phyloP scores from a whole-genome alignment of 495 filamentous ascomycete species.

The Lophiotrema nucula region DNA sequence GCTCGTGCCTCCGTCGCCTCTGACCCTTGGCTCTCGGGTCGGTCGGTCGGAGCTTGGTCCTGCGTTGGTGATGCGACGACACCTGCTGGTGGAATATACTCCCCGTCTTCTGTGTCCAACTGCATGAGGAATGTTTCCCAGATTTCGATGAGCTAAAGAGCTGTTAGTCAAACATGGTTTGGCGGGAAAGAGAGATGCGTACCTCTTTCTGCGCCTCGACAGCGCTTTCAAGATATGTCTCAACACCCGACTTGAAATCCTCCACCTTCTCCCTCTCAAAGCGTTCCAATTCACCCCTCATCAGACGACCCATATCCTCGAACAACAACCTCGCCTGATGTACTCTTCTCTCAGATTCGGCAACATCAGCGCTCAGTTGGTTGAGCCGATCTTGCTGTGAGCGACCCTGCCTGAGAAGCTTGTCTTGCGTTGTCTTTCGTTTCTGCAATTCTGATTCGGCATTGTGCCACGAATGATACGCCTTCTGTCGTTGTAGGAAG shows the following conservation, averaged over 20 bases:
- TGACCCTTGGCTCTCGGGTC: slow-evolving; percentile 9
- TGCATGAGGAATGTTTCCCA: slow-evolving; percentile 98
- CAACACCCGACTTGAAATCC: slow-evolving; percentile 96
- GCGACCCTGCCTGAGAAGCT: slow-evolving; percentile 86
- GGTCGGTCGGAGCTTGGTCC: not conserved
- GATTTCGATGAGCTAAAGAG: slow-evolving; percentile 84
- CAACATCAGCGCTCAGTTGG: slow-evolving; percentile 87
- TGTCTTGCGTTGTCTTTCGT: slow-evolving; percentile 80
- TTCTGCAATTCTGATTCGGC: slow-evolving; percentile 88
- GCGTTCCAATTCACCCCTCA: slow-evolving; percentile 85
- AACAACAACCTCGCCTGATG: slow-evolving; percentile 87
- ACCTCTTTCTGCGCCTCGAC: slow-evolving; percentile 99
- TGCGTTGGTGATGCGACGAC: slow-evolving; percentile 27
- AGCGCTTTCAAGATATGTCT: slow-evolving; percentile 93
- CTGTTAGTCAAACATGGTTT: slow-evolving; percentile 25
- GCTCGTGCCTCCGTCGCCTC: slow-evolving; percentile 7
- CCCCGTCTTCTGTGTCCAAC: slow-evolving; percentile 85
- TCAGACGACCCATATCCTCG: slow-evolving; percentile 94
- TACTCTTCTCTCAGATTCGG: slow-evolving; percentile 88
- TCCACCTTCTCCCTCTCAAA: slow-evolving; percentile 98
- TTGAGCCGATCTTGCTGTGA: slow-evolving; percentile 92
- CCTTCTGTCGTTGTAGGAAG: slow-evolving; percentile 89
- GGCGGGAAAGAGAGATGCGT: slow-evolving; percentile 35
- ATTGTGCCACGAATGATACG: slow-evolving; percentile 86
- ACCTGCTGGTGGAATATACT: slow-evolving; percentile 33